These are phyloP conservation scores for Xylaria intraflava DNA, from an alignment of 495 filamentous ascomycete genomes.

Conservation along the genomic window DNA sequence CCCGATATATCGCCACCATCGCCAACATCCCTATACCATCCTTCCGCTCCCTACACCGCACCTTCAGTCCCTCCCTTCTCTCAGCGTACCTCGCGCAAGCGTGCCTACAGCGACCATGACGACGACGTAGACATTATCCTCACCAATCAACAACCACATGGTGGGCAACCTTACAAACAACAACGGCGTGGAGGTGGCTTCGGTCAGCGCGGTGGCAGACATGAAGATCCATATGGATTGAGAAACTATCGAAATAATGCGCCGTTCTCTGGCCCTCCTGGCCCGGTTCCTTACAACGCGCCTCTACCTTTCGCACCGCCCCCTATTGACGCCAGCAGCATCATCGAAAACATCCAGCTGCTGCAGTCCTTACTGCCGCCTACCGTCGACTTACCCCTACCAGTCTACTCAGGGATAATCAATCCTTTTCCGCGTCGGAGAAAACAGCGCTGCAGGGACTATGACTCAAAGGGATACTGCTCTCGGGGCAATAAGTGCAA, in stretches of 20 bases:
- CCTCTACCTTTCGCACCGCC: constrained; percentile 18
- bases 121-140: constrained; percentile 42
- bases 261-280: constrained; percentile 9
- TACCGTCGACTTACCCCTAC: constrained; percentile 35
- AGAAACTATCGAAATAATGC: constrained; percentile 14
- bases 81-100: constrained; percentile 44
- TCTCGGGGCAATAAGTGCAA: constrained; percentile 68
- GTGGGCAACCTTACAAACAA: constrained; percentile 59
- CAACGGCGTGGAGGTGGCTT: constrained; percentile 57
- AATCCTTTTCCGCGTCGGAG: constrained; percentile 22
- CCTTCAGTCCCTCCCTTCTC: constrained; percentile 2
- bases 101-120: constrained; percentile 53
- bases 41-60: constrained; percentile 7
- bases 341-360: constrained; percentile 63
- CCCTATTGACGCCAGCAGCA: constrained; percentile 53
- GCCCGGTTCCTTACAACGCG: constrained; percentile 15
- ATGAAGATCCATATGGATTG: constrained; percentile 25
- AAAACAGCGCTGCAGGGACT: constrained; percentile 70
- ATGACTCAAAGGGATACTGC: constrained; percentile 84
- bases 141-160: constrained; percentile 29
- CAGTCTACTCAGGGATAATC: constrained; percentile 13
- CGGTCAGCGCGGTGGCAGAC: constrained; percentile 43
- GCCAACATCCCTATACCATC: neutral
- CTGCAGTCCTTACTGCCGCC: constrained; percentile 62
- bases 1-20: constrained; percentile 15